These are phyloP conservation scores for Metarhizium album DNA, from an alignment of 2,329 filamentous ascomycete species.

Conservation along the genomic window DNA sequence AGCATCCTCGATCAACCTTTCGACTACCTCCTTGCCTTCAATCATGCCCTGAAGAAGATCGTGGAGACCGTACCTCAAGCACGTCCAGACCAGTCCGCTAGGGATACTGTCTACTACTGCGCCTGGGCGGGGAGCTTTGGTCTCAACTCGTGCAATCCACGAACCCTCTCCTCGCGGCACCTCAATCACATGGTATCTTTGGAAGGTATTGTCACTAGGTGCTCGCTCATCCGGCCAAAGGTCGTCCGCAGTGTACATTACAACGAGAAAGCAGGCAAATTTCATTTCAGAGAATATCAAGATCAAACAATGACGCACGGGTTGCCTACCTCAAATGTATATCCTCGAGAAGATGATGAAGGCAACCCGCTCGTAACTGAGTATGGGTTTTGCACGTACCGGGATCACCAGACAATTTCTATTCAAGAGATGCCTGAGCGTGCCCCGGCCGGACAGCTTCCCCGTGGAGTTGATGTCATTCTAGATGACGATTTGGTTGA, in stretches of 20 bases:
- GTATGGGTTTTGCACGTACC: conserved; percentile 90
- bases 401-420: conserved; percentile 94
- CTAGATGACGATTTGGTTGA: conserved; percentile 95
- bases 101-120: conserved; percentile 85
- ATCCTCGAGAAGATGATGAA: conserved; percentile 86
- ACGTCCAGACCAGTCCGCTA: conserved; percentile 61
- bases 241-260: conserved; percentile 98
- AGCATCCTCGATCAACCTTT: conserved; percentile 77
- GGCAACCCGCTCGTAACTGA: conserved; percentile 89
- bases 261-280: conserved; percentile 76
- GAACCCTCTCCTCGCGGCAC: conserved; percentile 78
- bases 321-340: conserved; percentile 80
- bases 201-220: conserved; percentile 94
- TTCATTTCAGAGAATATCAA: conserved; percentile 80
- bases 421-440: conserved; percentile 99
- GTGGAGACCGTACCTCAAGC: conserved; percentile 69
- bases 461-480: conserved; percentile 90
- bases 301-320: conserved; percentile 98
- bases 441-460: conserved; percentile 88
- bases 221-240: conserved; percentile 89
- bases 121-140: conserved; percentile 96
- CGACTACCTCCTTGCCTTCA: conserved; percentile 79
- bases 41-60: conserved; percentile 80
- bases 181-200: conserved; percentile 96
- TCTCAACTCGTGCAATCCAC: conserved; percentile 86